Conservation (phyloP, 2,329 filamentous ascomycete species). For the Chalara sp. region DNA sequence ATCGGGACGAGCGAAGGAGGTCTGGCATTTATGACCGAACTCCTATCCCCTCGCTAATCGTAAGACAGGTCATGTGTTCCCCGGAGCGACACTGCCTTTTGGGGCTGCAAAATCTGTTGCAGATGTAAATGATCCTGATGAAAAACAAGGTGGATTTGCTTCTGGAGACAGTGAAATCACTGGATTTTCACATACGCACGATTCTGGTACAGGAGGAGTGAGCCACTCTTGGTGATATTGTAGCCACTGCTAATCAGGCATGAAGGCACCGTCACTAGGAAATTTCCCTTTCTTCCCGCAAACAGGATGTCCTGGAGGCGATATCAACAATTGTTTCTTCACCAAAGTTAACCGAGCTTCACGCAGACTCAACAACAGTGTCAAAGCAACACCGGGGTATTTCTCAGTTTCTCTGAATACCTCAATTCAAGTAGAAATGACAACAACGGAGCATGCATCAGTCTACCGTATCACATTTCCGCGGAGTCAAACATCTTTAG, state of each 20-base stretch:
- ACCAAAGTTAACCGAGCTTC: constrained; percentile 41
- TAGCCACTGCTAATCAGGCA: neutral
- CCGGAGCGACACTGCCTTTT: constrained; percentile 48
- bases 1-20: constrained; percentile 50
- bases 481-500: constrained; percentile 18
- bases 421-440: constrained; percentile 59
- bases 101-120: constrained; percentile 43
- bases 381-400: constrained; percentile 55
- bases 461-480: constrained; percentile 61
- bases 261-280: constrained; percentile 50
- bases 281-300: constrained; percentile 71
- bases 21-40: neutral
- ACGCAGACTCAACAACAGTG: constrained; percentile 35
- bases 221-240: neutral
- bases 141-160: constrained; percentile 51
- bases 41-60: neutral
- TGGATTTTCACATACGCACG: constrained; percentile 32
- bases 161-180: constrained; percentile 34
- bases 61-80: constrained; percentile 41
- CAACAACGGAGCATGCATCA: constrained; percentile 56
- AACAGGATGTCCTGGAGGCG: constrained; percentile 50
- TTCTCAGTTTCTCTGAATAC: constrained; percentile 55
- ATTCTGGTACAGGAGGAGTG: constrained; percentile 37
- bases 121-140: constrained; percentile 41
- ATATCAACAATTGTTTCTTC: constrained; percentile 56